Conservation (phyloP, 495 filamentous ascomycete species). For the Acidomyces sp. region DNA sequence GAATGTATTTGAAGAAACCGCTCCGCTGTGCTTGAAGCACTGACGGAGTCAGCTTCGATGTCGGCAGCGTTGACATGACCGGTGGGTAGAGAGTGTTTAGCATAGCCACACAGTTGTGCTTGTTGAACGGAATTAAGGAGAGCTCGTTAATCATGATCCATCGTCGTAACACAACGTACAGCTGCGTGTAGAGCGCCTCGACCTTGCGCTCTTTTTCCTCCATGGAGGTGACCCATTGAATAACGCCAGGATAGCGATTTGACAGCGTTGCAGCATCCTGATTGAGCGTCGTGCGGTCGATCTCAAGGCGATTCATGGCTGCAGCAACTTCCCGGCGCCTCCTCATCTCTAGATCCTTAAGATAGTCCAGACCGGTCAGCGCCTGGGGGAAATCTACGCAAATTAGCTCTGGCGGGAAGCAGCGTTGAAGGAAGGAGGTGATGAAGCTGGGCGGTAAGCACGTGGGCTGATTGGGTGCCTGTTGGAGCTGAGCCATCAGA, state of each 20-base stretch:
- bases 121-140: constrained; percentile 49
- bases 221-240: constrained; percentile 42
- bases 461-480: constrained; percentile 49
- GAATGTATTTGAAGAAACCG: constrained; percentile 55
- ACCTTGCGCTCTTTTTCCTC: constrained; percentile 43
- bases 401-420: constrained; percentile 44
- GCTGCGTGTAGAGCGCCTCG: constrained; percentile 49
- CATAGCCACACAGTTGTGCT: constrained; percentile 59
- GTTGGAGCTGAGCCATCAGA: constrained; percentile 50
- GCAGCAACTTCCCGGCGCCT: constrained; percentile 60
- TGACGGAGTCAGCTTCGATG: constrained; percentile 40
- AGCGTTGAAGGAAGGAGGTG: constrained; percentile 49
- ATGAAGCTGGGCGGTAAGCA: constrained; percentile 56
- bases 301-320: constrained; percentile 70
- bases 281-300: constrained; percentile 33
- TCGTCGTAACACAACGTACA: constrained; percentile 54
- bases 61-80: constrained; percentile 32
- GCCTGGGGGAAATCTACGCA: constrained; percentile 61
- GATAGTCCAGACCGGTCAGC: constrained; percentile 57
- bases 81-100: constrained; percentile 66
- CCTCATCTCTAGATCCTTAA: constrained; percentile 53
- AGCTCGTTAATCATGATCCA: constrained; percentile 65
- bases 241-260: constrained; percentile 38
- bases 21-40: constrained; percentile 47
- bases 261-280: constrained; percentile 32